A percentile compares a stretch with the other conserved stretches of the same genome.
Conservation (phyloP, 2,329 filamentous ascomycete species). For the Myriosclerotinia curreyana region DNA sequence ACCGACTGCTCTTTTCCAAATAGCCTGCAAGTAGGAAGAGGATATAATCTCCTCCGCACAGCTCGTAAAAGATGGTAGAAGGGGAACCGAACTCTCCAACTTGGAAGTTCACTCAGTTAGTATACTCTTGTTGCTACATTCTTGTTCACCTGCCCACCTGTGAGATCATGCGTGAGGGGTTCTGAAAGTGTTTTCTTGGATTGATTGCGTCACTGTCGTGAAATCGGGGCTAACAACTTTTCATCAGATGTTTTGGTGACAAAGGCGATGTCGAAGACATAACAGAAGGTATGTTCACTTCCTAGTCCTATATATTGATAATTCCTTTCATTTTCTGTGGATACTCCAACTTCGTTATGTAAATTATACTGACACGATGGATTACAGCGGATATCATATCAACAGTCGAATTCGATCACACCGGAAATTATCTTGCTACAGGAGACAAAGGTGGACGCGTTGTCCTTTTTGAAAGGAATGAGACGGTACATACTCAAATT, state of each 20-base stretch:
- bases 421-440: conserved; percentile 85
- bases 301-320: background rate
- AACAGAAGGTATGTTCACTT: conserved; percentile 38
- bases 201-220: conserved; percentile 16
- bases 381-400: conserved; percentile 80
- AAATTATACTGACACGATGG: conserved; percentile 29
- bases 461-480: conserved; percentile 87
- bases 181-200: background rate
- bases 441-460: conserved; percentile 85
- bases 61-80: conserved; percentile 80
- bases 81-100: conserved; percentile 90
- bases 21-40: conserved; percentile 31
- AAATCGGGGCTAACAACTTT: conserved; percentile 31
- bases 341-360: background rate
- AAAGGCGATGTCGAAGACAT: conserved; percentile 88
- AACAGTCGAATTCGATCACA: conserved; percentile 87
- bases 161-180: background rate
- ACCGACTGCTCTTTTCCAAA: conserved; percentile 17
- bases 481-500: conserved; percentile 63
- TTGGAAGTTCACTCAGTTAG: conserved; percentile 96
- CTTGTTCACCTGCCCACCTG: conserved; percentile 5
- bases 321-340: background rate
- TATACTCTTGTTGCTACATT: conserved; percentile 22
- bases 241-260: conserved; percentile 89
- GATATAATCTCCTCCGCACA: conserved; percentile 35